Evolutionary conservation across 805 yeast species (phyloP).

Genomic region (Priceomyces melissophilus): DNA sequence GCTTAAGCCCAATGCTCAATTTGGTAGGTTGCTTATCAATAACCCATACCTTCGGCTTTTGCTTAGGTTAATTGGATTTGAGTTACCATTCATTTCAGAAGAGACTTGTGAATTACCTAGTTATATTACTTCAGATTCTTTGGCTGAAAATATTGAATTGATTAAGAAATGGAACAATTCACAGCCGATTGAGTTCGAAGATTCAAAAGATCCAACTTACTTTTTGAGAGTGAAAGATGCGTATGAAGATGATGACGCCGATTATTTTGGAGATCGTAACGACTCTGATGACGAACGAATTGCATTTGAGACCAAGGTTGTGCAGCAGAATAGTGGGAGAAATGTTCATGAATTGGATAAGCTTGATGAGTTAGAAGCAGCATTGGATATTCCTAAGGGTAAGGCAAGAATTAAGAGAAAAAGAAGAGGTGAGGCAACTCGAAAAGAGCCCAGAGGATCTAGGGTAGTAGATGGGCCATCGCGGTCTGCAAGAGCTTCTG

Average conservation of each 20-base stretch:
- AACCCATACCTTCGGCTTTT: constrained; percentile 51
- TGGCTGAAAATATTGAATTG: constrained; percentile 33
- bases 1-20: constrained; percentile 13
- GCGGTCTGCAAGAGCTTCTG: constrained; percentile 4
- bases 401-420: constrained; percentile 22
- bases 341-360: constrained; percentile 24
- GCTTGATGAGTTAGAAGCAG: constrained; percentile 38
- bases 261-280: constrained; percentile 19
- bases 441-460: constrained; percentile 1
- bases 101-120: constrained; percentile 40
- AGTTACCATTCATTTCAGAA: constrained; percentile 36
- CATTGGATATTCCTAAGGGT: constrained; percentile 21
- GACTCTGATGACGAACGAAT: constrained; percentile 24
- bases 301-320: constrained; percentile 29
- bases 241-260: constrained; percentile 11
- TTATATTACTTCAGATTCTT: constrained; percentile 21
- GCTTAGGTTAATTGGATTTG: constrained; percentile 44
- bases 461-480: constrained; percentile 7
- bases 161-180: constrained; percentile 39
- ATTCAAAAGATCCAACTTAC: constrained; percentile 33
- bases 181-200: constrained; percentile 33
- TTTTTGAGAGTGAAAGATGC: constrained; percentile 25
- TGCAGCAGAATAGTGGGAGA: constrained; percentile 6
- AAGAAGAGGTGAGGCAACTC: constrained; percentile 3
- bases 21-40: constrained; percentile 33